A percentile compares a stretch with the other conserved stretches of the same genome.
phyloP scores from a whole-genome alignment of 1,284 basidiomycete genomes.

The Pseudozyma thailandica region DNA sequence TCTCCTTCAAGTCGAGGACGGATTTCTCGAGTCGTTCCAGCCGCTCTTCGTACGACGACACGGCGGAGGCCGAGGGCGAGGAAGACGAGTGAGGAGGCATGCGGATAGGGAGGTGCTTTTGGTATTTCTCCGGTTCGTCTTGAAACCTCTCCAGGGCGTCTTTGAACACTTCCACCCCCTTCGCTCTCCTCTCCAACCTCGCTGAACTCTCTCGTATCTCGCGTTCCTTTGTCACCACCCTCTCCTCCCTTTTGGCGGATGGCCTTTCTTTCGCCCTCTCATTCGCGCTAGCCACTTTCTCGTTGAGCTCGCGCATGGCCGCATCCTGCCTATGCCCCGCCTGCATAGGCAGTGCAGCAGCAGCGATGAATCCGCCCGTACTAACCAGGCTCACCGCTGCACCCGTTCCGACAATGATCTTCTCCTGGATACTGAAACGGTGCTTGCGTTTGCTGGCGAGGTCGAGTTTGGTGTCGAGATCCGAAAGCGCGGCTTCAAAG shows the following conservation, averaged over 20 bases:
- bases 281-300: neutral
- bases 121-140: neutral
- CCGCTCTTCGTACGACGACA: too few species aligned
- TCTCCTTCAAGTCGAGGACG: constrained; percentile 4
- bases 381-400: constrained; percentile 6
- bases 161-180: neutral
- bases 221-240: too few species aligned
- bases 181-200: neutral
- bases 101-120: too few species aligned
- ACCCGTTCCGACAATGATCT: constrained; percentile 2
- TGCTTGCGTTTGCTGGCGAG: neutral
- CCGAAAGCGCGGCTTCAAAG: constrained; percentile 7
- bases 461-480: constrained; percentile 12
- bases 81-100: too few species aligned
- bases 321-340: neutral
- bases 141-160: constrained; percentile 8
- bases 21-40: too few species aligned
- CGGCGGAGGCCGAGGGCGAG: too few species aligned
- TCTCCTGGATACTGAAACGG: neutral
- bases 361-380: constrained; percentile 9
- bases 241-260: neutral
- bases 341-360: constrained; percentile 3
- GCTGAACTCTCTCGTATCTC: neutral
- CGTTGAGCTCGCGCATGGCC: neutral
- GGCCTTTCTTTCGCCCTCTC: neutral